Evolutionary conservation across 306 rosid species (phyloP), one percentile per base, ranked within the genome.

Genomic region (Parietaria judaica): DNA sequence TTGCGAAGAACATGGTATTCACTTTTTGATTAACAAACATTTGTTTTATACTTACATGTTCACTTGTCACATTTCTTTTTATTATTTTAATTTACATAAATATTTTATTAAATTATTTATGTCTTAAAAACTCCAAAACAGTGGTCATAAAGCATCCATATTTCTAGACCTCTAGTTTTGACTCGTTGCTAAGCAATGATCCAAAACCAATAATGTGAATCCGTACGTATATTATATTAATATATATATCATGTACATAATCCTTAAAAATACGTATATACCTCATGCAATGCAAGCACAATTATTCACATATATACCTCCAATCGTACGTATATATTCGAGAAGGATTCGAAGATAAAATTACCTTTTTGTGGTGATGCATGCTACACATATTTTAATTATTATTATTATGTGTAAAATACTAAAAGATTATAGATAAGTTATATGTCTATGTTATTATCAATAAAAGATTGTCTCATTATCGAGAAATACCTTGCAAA

Each of bases 131-230:
- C 51, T 14, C 14, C 16, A 50, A 39, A 15, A 54, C 52, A 45
- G 70, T 55, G 55, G 51, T 64, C 59, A 56, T 46, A 54, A 46
- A 54, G 70, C 65, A 57, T 68, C 61, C 36, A 56, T 69, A 74
- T 54, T 51, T 58, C 45, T 44, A 67, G 62, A 67, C 74, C 70
- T 61, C 76, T 74, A 12, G 61, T 49, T 71, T 70, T 72, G 74
- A 74, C 75, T 36, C 9, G 5, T 43, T 9, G 6, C 16, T 3
- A 7, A 23, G n/a, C 15, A 56, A 68, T 43, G 59, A 45, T 66
- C 58, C 46, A 36, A 62, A 34, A 14, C 58, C 48, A 76, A 45
- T 39, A 16, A 36, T 56, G 66, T 66, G 66, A 57, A 70, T 51
- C 54, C 16, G 13, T 52, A 10, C 62, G 14, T 11, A 64, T 41